Base-by-base conservation (phyloP, 306 rosid species). In the Rosa rugosa region DNA sequence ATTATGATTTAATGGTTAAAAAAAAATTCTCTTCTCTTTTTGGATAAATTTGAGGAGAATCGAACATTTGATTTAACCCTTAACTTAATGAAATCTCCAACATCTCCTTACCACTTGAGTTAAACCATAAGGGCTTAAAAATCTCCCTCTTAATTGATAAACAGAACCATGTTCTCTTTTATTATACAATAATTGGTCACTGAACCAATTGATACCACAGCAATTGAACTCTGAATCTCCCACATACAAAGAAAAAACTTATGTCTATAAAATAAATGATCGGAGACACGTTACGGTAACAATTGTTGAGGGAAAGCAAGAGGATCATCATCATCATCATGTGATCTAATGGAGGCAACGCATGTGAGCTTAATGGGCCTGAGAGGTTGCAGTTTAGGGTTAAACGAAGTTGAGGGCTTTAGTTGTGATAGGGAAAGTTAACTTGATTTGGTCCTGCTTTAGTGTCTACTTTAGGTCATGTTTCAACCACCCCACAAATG, bases 401-500 rank as follows among this genome's bases (percentile, higher is more conserved):
- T 51, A 22, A 56, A 40, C 12, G 44, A 40, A 50, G 42, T 57
- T 38, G 31, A 73, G 41, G 59, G 23, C 59, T 56, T 67, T 25
- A 51, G 11, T 18, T 78, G 5, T 41, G 74, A 71, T 8, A 22
- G 60, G 23, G 69, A 56, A 51, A 83, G 27, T 38, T 34, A 49
- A 75, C 70, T 75, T 62, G 10, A 60, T 75, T 83, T 69, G 56
- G 77, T 25, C 53, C 53, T 66, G 31, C 78, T 53, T 60, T 72
- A 54, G 54, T 75, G 40, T 31, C 73, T 1, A 83, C 72, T 74
- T 79, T 60, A 75, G 74, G 79, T 69, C 82, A 56, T 71, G 20
- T 34, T 56, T 75, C 76, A 87, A 88, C 76, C 77, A 83, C 83
- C 77, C 53, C 79, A 14, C 41, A 71, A 85, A 77, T 79, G 85